These are phyloP conservation scores for Drechslerella stenobrocha DNA, from an alignment of 2,329 filamentous ascomycete species.

Conservation along the genomic window DNA sequence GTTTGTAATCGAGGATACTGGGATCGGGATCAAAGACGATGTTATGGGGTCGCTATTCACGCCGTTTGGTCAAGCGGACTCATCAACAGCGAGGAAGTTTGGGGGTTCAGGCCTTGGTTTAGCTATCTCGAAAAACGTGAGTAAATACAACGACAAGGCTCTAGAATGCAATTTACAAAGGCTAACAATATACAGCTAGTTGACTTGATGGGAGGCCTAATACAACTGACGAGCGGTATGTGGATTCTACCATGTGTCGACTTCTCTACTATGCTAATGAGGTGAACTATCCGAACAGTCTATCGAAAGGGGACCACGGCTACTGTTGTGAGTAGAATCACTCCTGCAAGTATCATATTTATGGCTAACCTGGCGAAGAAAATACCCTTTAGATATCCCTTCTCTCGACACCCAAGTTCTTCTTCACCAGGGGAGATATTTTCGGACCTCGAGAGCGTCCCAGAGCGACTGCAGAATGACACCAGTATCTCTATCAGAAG, in stretches of 20 bases:
- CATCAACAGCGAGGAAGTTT: constrained; percentile 64
- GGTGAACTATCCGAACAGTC: constrained; percentile 9
- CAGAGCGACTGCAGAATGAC: constrained; percentile 65
- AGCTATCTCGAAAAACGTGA: constrained; percentile 74
- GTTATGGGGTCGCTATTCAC: constrained; percentile 73
- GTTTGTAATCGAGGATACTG: constrained; percentile 75
- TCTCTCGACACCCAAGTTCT: constrained; percentile 19
- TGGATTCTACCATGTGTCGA: constrained; percentile 56
- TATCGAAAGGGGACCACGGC: constrained; percentile 35
- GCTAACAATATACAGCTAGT: constrained; percentile 59
- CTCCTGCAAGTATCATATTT: too few relatives aligned
- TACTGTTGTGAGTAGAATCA: constrained; percentile 27
- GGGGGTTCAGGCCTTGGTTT: constrained; percentile 64
- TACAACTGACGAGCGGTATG: constrained; percentile 59
- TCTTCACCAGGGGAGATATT: constrained; percentile 19
- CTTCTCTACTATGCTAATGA: neutral
- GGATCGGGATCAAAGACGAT: constrained; percentile 79
- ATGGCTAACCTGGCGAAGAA: constrained; percentile 15
- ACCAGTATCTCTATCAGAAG: constrained; percentile 33
- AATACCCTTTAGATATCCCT: constrained; percentile 37
- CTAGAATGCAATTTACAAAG: neutral
- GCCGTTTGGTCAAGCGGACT: constrained; percentile 79
- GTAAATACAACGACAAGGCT: constrained; percentile 13
- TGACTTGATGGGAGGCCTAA: constrained; percentile 77
- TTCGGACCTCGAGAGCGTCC: constrained; percentile 60